These are phyloP conservation scores for Fagopyrum tataricum DNA, from an alignment of 148 eudicot species.

Conservation along the genomic window DNA sequence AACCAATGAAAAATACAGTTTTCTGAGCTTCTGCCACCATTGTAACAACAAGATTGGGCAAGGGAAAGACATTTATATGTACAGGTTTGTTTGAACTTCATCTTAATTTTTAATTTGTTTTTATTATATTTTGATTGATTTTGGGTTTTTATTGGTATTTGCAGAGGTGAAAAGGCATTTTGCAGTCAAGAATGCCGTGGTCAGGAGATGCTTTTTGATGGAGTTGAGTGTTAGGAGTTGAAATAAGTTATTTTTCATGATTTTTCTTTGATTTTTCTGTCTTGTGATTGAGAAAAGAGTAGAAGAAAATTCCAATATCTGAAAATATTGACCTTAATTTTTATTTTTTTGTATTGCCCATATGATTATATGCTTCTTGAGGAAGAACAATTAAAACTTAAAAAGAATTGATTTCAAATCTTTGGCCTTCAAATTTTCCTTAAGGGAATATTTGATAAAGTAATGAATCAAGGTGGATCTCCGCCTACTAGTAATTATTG, in stretches of 20 bases:
- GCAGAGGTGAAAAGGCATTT: constrained; percentile 85
- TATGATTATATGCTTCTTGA: not conserved
- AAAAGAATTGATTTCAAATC: not conserved
- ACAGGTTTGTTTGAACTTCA: constrained; percentile 39
- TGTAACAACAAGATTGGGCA: constrained; percentile 64
- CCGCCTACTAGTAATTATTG: no score
- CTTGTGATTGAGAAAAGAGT: not conserved
- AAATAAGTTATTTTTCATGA: not conserved
- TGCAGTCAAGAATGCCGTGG: constrained; percentile 79
- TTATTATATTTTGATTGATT: constrained; percentile 13
- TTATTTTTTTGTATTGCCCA: not conserved
- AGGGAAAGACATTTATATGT: constrained; percentile 70
- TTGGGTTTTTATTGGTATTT: constrained; percentile 12
- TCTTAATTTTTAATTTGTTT: not conserved
- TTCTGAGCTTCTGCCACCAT: constrained; percentile 48
- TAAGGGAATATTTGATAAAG: not conserved
- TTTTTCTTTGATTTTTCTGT: not conserved
- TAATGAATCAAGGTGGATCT: not conserved
- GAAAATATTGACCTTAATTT: not conserved
- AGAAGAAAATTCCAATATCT: not conserved
- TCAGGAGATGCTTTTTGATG: constrained; percentile 71
- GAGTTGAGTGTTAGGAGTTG: constrained; percentile 25
- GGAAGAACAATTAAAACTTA: not conserved
- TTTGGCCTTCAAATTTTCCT: not conserved
- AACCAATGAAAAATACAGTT: not conserved